Evolutionary conservation across 441 rosid genomes (phyloP).

Genomic region (Manihot esculenta): DNA sequence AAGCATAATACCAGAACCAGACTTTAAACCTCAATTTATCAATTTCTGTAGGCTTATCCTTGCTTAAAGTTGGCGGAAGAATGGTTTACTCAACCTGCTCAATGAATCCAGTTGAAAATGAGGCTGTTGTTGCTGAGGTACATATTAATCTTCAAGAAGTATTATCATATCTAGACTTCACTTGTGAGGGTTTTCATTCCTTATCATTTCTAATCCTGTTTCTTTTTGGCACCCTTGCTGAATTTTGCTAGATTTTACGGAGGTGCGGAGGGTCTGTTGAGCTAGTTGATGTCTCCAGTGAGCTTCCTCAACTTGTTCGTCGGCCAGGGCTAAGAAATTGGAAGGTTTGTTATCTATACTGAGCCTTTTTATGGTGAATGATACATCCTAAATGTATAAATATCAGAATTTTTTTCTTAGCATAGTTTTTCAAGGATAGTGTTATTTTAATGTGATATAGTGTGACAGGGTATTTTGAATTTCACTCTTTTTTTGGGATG

Average conservation of each 20-base stretch:
- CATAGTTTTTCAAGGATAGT: background rate
- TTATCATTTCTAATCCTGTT: background rate
- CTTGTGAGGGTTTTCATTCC: background rate
- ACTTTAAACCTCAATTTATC: slow-evolving; percentile 15
- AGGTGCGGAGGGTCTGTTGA: slow-evolving; percentile 80
- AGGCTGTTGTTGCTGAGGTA: slow-evolving; percentile 98
- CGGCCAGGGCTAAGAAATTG: slow-evolving; percentile 85
- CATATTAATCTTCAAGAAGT: slow-evolving; percentile 2
- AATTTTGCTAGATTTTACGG: slow-evolving; percentile 57
- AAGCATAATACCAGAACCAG: background rate
- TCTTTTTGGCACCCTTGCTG: slow-evolving; percentile 3
- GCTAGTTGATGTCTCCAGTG: slow-evolving; percentile 75
- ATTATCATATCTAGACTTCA: background rate
- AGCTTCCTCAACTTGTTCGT: slow-evolving; percentile 79
- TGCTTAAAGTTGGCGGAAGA: slow-evolving; percentile 92
- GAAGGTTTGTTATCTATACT: slow-evolving; percentile 62
- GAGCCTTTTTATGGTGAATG: background rate
- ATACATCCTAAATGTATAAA: background rate
- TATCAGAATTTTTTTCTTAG: background rate
- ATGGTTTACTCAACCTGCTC: slow-evolving; percentile 99
- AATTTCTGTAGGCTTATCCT: slow-evolving; percentile 59
- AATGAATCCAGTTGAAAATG: slow-evolving; percentile 96
- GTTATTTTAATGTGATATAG: too few relatives aligned
- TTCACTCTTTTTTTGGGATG: background rate
- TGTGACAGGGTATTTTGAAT: too few relatives aligned